A percentile compares a stretch with the other conserved stretches of the same genome.
These are phyloP conservation scores for Ophiostoma pallidulum DNA, from an alignment of 2,329 filamentous ascomycete species.

Conservation along the genomic window DNA sequence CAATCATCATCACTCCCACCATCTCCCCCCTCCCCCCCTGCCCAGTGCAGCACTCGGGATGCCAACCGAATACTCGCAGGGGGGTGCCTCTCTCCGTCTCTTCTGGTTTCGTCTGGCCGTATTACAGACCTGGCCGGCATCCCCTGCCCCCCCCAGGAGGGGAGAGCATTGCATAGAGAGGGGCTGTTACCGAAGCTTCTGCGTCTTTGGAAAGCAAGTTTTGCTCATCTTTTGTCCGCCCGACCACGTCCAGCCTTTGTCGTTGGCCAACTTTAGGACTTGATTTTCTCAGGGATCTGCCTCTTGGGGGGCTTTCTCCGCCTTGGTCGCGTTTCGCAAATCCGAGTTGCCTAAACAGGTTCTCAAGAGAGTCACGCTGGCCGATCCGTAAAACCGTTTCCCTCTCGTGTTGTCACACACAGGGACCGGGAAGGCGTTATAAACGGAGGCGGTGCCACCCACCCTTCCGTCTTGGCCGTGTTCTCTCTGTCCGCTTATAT, in stretches of 20 bases:
- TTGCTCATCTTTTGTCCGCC: slow-evolving; percentile 4
- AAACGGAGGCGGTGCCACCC: no score
- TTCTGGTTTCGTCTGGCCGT: neutral
- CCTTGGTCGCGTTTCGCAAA: slow-evolving; percentile 7
- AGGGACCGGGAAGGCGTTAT: no score
- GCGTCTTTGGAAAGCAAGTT: slow-evolving; percentile 1
- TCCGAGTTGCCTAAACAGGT: slow-evolving; percentile 2
- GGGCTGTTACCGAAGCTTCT: neutral
- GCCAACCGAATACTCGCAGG: neutral
- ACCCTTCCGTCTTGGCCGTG: neutral
- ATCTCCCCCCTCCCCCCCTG: neutral
- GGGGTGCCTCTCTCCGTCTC: neutral
- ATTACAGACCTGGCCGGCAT: neutral
- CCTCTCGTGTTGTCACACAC: no score
- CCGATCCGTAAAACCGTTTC: no score
- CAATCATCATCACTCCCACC: neutral
- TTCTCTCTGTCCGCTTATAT: neutral
- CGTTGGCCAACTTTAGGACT: no score
- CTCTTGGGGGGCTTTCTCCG: neutral
- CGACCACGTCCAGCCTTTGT: neutral
- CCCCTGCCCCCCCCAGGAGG: neutral
- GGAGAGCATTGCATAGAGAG: no score
- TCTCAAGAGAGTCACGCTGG: no score
- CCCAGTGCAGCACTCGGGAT: slow-evolving; percentile 3
- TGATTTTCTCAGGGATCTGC: neutral